Evolutionary conservation across 106 monocot species (phyloP), one percentile per base, ranked within the genome.

Genomic region (Posidonia australis): DNA sequence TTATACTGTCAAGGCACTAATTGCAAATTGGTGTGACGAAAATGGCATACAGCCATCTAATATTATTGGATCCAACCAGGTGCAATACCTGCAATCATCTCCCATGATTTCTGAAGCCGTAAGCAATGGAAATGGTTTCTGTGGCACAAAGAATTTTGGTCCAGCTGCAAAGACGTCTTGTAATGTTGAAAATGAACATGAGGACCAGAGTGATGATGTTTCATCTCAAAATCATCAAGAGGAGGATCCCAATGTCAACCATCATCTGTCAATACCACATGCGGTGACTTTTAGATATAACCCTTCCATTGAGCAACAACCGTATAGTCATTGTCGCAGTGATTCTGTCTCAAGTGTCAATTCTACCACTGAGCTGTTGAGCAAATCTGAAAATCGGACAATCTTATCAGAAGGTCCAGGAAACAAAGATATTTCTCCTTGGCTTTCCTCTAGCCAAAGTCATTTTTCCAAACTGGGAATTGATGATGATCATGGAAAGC

Each of bases 21-120:
- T 92, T 59, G 71, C 79, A 54, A 92, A 77, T 72, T 92, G 92
- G 92, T 88, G 79, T 45, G 81, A 81, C 21, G 77, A 81, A 17
- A 84, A 87, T 43, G 69, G 74, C 31, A 65, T 81, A 19, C 68
- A 10, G 16, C 42, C 65, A 26, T 44, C 18, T 43, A 62, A 68
- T 78, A 67, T 73, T 73, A 63, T 36, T 27, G 67, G 73, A 32
- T 10, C 63, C 9, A 32, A 60, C 5, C 47, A 9, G 13, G 52
- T 52, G 20, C 25, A 51, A 27, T 23, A 56, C 67, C 22, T 60
- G 26, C 73, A 55, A 27, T 44, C 42, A 30, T 19, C 72, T 19
- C 44, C 16, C 36, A 1, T 21, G 29, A 4, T 58, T 58, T 48
- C 43, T 2, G 67, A 76, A 66, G 51, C 58, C 28, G 30, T 57